These are phyloP conservation scores for Sarocladium oryzae DNA, from an alignment of 2,329 filamentous ascomycete genomes.

Conservation along the genomic window DNA sequence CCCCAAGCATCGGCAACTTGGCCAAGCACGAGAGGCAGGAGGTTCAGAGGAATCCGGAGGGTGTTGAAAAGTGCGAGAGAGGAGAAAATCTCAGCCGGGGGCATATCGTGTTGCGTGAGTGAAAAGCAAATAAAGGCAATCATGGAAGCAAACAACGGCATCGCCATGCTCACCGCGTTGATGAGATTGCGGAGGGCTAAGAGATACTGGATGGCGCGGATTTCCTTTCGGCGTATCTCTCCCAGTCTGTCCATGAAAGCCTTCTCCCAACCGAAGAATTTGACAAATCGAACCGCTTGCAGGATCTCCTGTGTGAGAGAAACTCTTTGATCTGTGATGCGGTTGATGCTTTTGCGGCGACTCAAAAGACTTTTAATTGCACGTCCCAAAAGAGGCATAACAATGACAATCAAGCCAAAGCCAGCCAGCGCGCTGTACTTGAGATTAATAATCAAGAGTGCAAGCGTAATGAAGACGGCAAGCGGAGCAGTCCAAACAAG, in stretches of 20 bases:
- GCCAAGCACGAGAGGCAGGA: conserved; percentile 81
- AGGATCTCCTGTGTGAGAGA: conserved; percentile 88
- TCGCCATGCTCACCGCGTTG: conserved; percentile 74
- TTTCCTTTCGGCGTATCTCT: conserved; percentile 68
- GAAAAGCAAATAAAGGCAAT: conserved; percentile 82
- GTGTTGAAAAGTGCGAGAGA: conserved; percentile 92
- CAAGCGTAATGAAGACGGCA: conserved; percentile 68
- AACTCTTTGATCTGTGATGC: conserved; percentile 87
- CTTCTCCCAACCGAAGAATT: conserved; percentile 93
- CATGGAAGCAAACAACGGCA: conserved; percentile 94
- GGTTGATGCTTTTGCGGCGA: conserved; percentile 77
- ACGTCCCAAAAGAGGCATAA: conserved; percentile 68
- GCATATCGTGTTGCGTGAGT: conserved; percentile 58
- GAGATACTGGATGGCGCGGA: conserved; percentile 75
- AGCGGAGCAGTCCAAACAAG: conserved; percentile 84
- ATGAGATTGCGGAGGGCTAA: conserved; percentile 80
- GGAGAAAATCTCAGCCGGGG: conserved; percentile 79
- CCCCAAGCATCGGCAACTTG: conserved; percentile 86
- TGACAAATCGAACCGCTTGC: conserved; percentile 87
- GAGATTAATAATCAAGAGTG: conserved; percentile 77
- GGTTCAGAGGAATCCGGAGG: conserved; percentile 80
- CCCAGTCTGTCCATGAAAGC: conserved; percentile 74
- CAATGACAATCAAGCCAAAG: conserved; percentile 73
- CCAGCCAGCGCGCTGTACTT: conserved; percentile 86
- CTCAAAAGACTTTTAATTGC: conserved; percentile 72